Evolutionary conservation across 176 grass and related monocot genomes (phyloP), one percentile per base, ranked within the genome.

Genomic region (Carex parvula): DNA sequence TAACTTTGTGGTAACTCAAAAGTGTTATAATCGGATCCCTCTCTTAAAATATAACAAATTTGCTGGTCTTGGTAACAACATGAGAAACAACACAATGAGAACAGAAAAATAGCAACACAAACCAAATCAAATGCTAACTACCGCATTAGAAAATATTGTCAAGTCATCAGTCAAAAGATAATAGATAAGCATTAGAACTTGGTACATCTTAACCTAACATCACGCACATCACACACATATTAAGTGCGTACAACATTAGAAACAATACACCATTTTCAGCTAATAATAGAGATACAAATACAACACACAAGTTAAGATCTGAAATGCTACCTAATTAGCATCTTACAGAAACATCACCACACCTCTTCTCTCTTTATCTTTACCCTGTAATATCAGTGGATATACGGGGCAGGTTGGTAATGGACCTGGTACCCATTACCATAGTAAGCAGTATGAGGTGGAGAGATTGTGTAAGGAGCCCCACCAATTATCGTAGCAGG

Each of bases 381-480:
- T 22, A 78, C 73, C 73, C 73, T 33, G 73, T 78, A 78, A 57
- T 33, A 78, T 91, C 85, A 98, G 89, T 98, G 89, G 74, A 98
- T 88, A 81, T 91, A 94, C 0, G 84, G 68, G 59, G 92, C 83
- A 6, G 81, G 81, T 79, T 87, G 92, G 69, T 93, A 94, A 84
- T 94, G 94, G 39, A 95, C 85, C 35, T 81, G 92, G 71, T 95
- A 95, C 53, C 82, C 91, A 73, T 90, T 98, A 79, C 91, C 86
- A 69, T 98, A 95, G 59, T 98, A 98, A 18, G 88, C 83, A 14
- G 88, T 76, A 32, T 90, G 89, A 18, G 91, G 80, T 60, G 92
- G 80, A 64, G 90, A 87, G 41, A 93, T 84, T n/a, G 88, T 71
- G 62, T 98, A 98, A 5, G 89, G 80, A n/a, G 78, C 63, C 0